Evolutionary conservation across 768 basidiomycete species (phyloP), one percentile per base, ranked within the genome.

Genomic region (Serendipita sp.): DNA sequence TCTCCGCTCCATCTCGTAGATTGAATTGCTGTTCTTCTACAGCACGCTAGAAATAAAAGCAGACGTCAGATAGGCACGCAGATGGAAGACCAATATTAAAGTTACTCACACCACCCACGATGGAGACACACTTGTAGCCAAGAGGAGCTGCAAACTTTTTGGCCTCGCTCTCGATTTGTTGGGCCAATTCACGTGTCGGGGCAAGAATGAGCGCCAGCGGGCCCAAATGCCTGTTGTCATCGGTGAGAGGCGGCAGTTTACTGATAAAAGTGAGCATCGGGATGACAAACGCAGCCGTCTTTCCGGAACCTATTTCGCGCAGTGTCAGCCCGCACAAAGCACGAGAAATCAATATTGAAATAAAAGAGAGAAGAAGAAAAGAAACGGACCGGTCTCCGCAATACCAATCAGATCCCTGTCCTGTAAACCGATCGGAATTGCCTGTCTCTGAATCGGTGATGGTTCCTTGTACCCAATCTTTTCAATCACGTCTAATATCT

Each of bases 21-120:
- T 93, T 92, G 75, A 94, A 96, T 71, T 95, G 91, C 71, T 99
- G 96, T 71, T 98, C 96, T 74, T 98, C 95, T 1, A 99, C 88
- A 17, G 91, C 83, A 62, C 93, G 82, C 84, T 90, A 67, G 38
- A 5, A 38, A 7, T 7, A 14, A 38, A 38, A 38, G 2, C 5
- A 38, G 38, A 14, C 38, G 38, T 38, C 1, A 38, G 14, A 42
- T 62, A 62, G 50, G 17, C 50, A 24, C 42, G 60, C 64, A 44
- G 64, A 38, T 26, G 53, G 56, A 16, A 11, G 61, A 66, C 34
- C 43, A 67, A 53, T n/a, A n/a, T 34, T 17, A 41, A 38, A 7
- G 7, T 34, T 33, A 79, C 85, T 66, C 75, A 90, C 88, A 66
- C 96, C 96, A 77, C 96, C 96, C 64, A 99, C 94, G 67, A 99